phyloP scores from a whole-genome alignment of 2,329 filamentous ascomycete genomes.

The Chaetomium sp. region DNA sequence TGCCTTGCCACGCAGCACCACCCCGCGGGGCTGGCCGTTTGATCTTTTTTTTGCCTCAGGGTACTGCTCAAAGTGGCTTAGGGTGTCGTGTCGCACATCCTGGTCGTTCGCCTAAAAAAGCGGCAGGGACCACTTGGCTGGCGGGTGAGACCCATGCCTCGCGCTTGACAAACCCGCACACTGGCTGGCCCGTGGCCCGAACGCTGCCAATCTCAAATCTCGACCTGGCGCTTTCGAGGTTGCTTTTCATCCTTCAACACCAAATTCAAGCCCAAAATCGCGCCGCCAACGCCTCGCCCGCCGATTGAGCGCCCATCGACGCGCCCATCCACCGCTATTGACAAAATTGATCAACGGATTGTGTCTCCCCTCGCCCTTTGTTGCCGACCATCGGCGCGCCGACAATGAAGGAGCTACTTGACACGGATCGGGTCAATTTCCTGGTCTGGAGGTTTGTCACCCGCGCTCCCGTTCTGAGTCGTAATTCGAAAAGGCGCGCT shows the following conservation, averaged over 20 bases:
- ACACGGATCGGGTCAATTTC: constrained; percentile 64
- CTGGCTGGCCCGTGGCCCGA: constrained; percentile 15
- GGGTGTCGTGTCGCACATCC: constrained; percentile 18
- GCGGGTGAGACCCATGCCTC: constrained; percentile 15
- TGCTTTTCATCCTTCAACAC: constrained; percentile 22
- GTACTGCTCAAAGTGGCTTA: constrained; percentile 14
- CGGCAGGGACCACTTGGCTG: constrained; percentile 20
- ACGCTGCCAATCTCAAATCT: constrained; percentile 23
- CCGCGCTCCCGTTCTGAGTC: constrained; percentile 15
- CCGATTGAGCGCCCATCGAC: constrained; percentile 1
- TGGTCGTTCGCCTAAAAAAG: constrained; percentile 26
- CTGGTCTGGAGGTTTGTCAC: constrained; percentile 61
- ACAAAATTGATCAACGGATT: constrained; percentile 3
- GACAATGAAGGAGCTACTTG: constrained; percentile 56
- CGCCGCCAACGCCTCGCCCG: constrained; percentile 2
- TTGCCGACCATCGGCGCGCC: constrained; percentile 20
- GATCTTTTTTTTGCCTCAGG: constrained; percentile 12
- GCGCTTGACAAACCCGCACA: constrained; percentile 16
- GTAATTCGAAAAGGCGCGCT: constrained; percentile 3
- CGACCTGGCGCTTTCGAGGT: constrained; percentile 23
- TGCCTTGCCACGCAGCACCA: constrained; percentile 1
- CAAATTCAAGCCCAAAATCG: constrained; percentile 13
- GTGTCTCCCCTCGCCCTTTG: constrained; percentile 7
- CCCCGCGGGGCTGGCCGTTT: constrained; percentile 7
- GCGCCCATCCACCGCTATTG: constrained; percentile 3